Evolutionary conservation across 2,329 filamentous ascomycete species (phyloP), one percentile per base, ranked within the genome.

Genomic region (Fusarium nanum): DNA sequence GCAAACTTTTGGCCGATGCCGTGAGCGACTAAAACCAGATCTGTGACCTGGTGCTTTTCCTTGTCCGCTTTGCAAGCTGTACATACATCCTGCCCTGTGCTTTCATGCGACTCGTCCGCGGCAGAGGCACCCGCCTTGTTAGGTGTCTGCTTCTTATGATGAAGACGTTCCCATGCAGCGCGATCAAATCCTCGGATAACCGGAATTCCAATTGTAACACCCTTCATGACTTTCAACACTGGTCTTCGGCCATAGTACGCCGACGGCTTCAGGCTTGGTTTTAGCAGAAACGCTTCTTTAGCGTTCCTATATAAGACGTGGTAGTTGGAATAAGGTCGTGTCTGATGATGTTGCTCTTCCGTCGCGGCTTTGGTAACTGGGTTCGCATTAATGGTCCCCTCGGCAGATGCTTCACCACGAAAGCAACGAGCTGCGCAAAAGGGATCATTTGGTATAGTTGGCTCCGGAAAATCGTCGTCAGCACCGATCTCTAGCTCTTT

Each of bases 1-100:
- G 94, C 97, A 52, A 98, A 86, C 78, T 99, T 98, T 78, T 99
- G 96, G 0, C 96, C 96, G 69, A 99, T 98, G 3, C 96, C 96
- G 76, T 99, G 96, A 45, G 96, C 92, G 12, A 98, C 93, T 7
- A 99, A 85, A 3, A 98, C 88, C 10, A 99, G 84, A 76, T 99
- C 96, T 1, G 92, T 95, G 7, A 97, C 92, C 65, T 90, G 89
- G 3, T 89, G 89, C 28, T 85, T 84, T 44, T 88, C 83, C 76
- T 89, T 86, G 77, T 93, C 85, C 72, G 88, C 82, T 76, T 85
- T 80, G 81, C 93, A 91, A 75, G 90, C 86, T 69, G 83, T 73
- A 78, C 90, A 89, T 13, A 75, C 70, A 57, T 68, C 64, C 66
- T 75, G 66, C 54, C 76, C 66, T 53, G 75, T 70, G 56, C 69